Conservation (phyloP, 495 filamentous ascomycete species). For the Penicillium robsamsonii region DNA sequence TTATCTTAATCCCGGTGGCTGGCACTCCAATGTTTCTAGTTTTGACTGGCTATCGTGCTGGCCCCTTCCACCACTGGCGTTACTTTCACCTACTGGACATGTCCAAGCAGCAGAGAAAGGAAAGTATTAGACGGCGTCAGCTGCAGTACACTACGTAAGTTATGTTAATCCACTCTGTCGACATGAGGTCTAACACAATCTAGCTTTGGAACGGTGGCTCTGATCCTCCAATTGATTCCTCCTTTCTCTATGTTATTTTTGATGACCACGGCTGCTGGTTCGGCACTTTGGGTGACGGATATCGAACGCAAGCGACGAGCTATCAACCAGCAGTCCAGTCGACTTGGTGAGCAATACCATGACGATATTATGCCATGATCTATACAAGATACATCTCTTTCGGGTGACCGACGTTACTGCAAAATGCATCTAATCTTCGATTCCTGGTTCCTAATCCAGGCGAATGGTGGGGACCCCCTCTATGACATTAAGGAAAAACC, state of each 20-base stretch:
- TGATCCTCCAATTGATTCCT: slow-evolving; percentile 61
- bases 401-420: neutral
- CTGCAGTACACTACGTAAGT: slow-evolving; percentile 62
- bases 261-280: slow-evolving; percentile 61
- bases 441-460: neutral
- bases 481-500: neutral
- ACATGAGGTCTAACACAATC: slow-evolving; percentile 1
- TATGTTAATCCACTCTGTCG: neutral
- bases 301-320: slow-evolving; percentile 50
- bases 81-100: slow-evolving; percentile 61
- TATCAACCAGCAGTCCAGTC: slow-evolving; percentile 24
- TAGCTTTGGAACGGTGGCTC: slow-evolving; percentile 60
- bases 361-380: slow-evolving; percentile 29
- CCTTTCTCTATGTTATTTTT: slow-evolving; percentile 66
- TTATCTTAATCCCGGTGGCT: slow-evolving; percentile 63
- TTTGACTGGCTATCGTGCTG: slow-evolving; percentile 61
- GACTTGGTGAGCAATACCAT: slow-evolving; percentile 33
- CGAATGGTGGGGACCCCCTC: neutral
- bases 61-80: slow-evolving; percentile 65
- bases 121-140: slow-evolving; percentile 49
- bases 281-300: slow-evolving; percentile 60
- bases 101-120: slow-evolving; percentile 56
- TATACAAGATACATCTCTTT: slow-evolving; percentile 4
- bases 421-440: neutral
- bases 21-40: slow-evolving; percentile 63